Percentiles rank a stretch among this genome's conserved stretches.
Evolutionary conservation across 2,329 filamentous ascomycete genomes (phyloP).

Genomic region (Colletotrichum tanaceti): DNA sequence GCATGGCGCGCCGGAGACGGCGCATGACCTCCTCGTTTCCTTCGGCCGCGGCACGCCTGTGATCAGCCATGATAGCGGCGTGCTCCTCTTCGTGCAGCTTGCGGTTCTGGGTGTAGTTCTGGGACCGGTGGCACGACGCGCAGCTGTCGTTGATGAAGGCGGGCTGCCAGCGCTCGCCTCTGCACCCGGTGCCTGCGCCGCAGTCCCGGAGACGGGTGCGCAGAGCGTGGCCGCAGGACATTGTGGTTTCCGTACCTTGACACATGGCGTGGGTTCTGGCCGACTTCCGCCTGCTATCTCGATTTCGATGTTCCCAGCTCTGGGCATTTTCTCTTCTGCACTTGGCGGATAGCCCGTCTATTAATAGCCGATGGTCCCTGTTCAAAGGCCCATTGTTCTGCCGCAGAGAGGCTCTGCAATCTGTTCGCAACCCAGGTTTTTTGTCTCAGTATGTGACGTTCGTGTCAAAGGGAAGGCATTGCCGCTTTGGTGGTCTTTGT

Average conservation of each 20-base stretch:
- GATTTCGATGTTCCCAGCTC: too few relatives aligned
- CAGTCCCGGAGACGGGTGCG: slow-evolving; percentile 36
- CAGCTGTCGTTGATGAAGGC: slow-evolving; percentile 52
- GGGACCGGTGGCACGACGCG: slow-evolving; percentile 50
- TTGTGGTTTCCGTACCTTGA: slow-evolving; percentile 41
- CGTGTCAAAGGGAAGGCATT: not conserved
- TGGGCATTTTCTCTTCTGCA: not conserved
- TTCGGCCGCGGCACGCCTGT: slow-evolving; percentile 44
- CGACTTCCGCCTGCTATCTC: not conserved
- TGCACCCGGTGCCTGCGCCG: slow-evolving; percentile 32
- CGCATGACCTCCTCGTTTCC: slow-evolving; percentile 45
- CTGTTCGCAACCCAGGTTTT: not conserved
- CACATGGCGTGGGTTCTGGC: slow-evolving; percentile 43
- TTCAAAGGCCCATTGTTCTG: slow-evolving; percentile 8
- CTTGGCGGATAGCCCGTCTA: not conserved
- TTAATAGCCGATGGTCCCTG: not conserved
- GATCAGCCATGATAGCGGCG: slow-evolving; percentile 44
- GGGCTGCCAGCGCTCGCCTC: slow-evolving; percentile 24
- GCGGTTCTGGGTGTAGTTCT: slow-evolving; percentile 43
- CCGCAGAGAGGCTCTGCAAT: slow-evolving; percentile 5
- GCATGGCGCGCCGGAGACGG: slow-evolving; percentile 43
- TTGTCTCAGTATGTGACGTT: not conserved
- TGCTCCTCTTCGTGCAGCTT: slow-evolving; percentile 46
- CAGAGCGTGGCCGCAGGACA: slow-evolving; percentile 46
- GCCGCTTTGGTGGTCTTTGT: not conserved